Evolutionary conservation across 2,329 filamentous ascomycete genomes (phyloP).

Genomic region (Cytospora schulzeri): DNA sequence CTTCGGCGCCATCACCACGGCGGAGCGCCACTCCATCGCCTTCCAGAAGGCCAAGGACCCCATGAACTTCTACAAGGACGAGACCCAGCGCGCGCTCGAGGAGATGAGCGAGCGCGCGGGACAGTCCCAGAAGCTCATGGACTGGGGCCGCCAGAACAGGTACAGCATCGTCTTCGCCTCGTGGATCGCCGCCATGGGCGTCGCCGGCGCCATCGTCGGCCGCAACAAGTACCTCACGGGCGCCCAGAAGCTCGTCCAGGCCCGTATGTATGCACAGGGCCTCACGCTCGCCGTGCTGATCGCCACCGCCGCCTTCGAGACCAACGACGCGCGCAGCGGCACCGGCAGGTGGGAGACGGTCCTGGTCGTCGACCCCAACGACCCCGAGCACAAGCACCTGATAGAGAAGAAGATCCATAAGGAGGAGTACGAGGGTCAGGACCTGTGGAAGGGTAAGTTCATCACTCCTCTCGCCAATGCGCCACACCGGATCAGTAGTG

Average conservation of each 20-base stretch:
- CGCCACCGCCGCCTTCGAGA: conserved; percentile 80
- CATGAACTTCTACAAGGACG: conserved; percentile 66
- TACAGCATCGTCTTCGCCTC: conserved; percentile 83
- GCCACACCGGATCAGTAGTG: background rate
- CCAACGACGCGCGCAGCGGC: conserved; percentile 73
- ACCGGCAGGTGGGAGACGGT: conserved; percentile 83
- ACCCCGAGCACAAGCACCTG: conserved; percentile 78
- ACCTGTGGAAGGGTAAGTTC: conserved; percentile 85
- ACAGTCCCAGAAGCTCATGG: conserved; percentile 60
- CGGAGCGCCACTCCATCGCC: conserved; percentile 67
- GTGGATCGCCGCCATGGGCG: conserved; percentile 80
- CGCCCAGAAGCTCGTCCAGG: conserved; percentile 89
- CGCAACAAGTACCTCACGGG: conserved; percentile 74
- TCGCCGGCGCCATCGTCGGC: conserved; percentile 74
- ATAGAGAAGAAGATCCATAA: conserved; percentile 88
- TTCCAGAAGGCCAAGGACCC: conserved; percentile 75
- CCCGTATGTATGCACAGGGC: conserved; percentile 90
- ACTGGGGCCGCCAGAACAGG: conserved; percentile 78
- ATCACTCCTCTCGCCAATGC: background rate
- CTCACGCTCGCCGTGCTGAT: conserved; percentile 83
- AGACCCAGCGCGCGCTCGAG: conserved; percentile 57
- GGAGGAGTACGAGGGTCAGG: conserved; percentile 84
- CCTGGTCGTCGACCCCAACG: conserved; percentile 76
- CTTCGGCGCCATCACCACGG: conserved; percentile 84
- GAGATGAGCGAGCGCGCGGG: conserved; percentile 56